Conservation (phyloP, 2,329 filamentous ascomycete species). For the Fusarium pilosicola region DNA sequence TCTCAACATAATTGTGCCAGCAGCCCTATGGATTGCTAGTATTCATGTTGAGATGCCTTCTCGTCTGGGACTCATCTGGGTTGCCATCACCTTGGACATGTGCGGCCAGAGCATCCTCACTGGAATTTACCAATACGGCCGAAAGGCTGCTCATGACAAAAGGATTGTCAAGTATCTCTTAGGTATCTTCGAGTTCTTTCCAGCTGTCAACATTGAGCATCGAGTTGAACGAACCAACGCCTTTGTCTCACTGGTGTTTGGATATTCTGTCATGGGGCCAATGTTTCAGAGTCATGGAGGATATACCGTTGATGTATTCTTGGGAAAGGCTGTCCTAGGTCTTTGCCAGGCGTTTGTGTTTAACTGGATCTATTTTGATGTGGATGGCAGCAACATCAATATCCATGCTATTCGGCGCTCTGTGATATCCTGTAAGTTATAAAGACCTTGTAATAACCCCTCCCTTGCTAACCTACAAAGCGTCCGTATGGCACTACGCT, state of each 20-base stretch:
- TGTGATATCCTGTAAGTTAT: slow-evolving; percentile 51
- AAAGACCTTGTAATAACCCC: neutral
- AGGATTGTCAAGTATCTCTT: slow-evolving; percentile 43
- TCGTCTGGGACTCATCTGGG: slow-evolving; percentile 66
- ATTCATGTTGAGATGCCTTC: slow-evolving; percentile 65
- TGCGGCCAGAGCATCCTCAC: slow-evolving; percentile 58
- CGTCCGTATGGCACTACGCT: slow-evolving; percentile 63
- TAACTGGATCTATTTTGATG: slow-evolving; percentile 73
- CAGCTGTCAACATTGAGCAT: slow-evolving; percentile 73
- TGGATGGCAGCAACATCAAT: slow-evolving; percentile 66
- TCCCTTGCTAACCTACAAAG: slow-evolving; percentile 40
- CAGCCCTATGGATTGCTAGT: slow-evolving; percentile 68
- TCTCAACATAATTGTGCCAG: slow-evolving; percentile 57
- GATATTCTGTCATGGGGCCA: slow-evolving; percentile 70
- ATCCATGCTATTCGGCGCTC: slow-evolving; percentile 69
- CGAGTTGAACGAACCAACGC: slow-evolving; percentile 71
- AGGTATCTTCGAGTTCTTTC: slow-evolving; percentile 66
- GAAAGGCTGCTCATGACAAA: slow-evolving; percentile 27
- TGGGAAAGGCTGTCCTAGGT: slow-evolving; percentile 70
- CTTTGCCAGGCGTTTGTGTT: slow-evolving; percentile 67
- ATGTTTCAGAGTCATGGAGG: slow-evolving; percentile 64
- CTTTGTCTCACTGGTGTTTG: slow-evolving; percentile 72
- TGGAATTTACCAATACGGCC: slow-evolving; percentile 49
- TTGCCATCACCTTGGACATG: slow-evolving; percentile 65
- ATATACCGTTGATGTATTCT: slow-evolving; percentile 63